These are phyloP conservation scores for Willaertia magna DNA, from an alignment of 208 protist species.

Conservation along the genomic window DNA sequence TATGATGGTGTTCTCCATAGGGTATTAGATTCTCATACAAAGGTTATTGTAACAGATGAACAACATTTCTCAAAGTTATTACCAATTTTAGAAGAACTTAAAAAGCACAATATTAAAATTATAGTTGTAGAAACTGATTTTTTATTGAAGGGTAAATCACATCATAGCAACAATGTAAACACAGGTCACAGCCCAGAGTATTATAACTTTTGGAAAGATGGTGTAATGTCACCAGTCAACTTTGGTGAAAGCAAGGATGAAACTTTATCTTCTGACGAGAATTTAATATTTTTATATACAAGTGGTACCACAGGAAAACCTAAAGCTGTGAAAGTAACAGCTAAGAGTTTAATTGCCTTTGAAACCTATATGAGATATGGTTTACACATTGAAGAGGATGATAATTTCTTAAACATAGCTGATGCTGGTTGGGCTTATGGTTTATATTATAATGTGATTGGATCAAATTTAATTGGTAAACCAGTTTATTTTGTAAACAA, in stretches of 20 bases:
- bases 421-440: conserved; percentile 14
- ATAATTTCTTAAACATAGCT: conserved; percentile 3
- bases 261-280: neutral
- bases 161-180: neutral
- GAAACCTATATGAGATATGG: conserved; percentile 3
- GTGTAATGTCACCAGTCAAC: neutral
- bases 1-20: neutral
- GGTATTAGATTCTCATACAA: neutral
- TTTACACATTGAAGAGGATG: neutral
- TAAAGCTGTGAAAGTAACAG: neutral
- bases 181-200: neutral
- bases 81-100: neutral
- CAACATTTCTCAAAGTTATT: neutral
- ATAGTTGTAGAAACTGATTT: neutral
- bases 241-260: neutral
- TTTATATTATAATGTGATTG: conserved; percentile 3
- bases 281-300: conserved; percentile 5
- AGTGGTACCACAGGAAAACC: neutral
- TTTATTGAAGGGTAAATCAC: neutral
- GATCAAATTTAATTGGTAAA: neutral
- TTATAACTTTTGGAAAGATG: neutral
- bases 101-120: neutral
- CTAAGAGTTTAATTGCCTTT: neutral
- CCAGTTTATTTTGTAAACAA: neutral
- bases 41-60: conserved; percentile 6